Evolutionary conservation across 2,329 filamentous ascomycete genomes (phyloP).

Genomic region (Neopestalotiopsis clavispora): DNA sequence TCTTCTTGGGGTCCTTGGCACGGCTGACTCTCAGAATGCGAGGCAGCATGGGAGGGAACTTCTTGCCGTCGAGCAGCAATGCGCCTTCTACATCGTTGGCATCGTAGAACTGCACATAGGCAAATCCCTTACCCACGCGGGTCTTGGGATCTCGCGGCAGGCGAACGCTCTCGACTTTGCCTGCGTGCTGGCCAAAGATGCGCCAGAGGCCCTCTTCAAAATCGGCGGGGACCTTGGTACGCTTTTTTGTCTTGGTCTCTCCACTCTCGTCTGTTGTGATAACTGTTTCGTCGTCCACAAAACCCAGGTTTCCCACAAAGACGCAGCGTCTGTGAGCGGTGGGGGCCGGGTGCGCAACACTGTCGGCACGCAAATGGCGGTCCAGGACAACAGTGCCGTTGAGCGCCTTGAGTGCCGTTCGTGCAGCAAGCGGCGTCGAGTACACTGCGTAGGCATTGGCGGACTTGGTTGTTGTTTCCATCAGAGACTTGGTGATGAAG

Average conservation of each 20-base stretch:
- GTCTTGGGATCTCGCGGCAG: constrained; percentile 90
- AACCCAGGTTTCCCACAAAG: constrained; percentile 95
- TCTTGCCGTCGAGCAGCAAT: constrained; percentile 85
- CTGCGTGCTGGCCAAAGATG: constrained; percentile 73
- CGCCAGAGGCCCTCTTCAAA: constrained; percentile 93
- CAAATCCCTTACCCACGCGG: constrained; percentile 93
- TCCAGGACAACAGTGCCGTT: constrained; percentile 86
- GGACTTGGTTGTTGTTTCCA: constrained; percentile 89
- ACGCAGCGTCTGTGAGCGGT: constrained; percentile 88
- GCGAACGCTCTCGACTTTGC: constrained; percentile 89
- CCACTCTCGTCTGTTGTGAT: constrained; percentile 68
- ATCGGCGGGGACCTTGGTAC: constrained; percentile 77
- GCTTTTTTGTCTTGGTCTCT: constrained; percentile 73
- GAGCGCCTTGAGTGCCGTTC: constrained; percentile 75
- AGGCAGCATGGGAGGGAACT: constrained; percentile 92
- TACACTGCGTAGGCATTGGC: constrained; percentile 96
- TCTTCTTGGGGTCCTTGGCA: constrained; percentile 76
- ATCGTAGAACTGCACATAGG: constrained; percentile 95
- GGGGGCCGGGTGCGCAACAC: constrained; percentile 82
- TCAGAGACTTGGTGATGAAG: constrained; percentile 87
- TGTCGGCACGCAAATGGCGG: constrained; percentile 89
- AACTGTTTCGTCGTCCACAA: constrained; percentile 88
- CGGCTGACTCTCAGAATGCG: constrained; percentile 84
- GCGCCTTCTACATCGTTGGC: constrained; percentile 90
- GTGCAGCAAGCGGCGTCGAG: constrained; percentile 74